Evolutionary conservation across 1,139 yeast species (phyloP).

Genomic region (Yamadazyma conglobata): DNA sequence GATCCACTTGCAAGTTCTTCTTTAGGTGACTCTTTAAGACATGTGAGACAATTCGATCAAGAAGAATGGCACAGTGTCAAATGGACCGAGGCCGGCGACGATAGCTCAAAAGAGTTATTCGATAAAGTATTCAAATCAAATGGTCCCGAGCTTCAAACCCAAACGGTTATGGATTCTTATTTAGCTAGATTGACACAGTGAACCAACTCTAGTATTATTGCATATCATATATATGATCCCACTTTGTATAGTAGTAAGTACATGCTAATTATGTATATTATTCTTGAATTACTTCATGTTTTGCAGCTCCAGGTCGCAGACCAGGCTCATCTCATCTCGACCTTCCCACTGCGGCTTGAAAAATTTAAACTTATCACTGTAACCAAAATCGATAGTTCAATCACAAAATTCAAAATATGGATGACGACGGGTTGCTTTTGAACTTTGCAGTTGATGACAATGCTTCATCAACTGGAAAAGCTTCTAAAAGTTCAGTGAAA

Average conservation of each 20-base stretch:
- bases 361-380: no score
- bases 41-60: conserved; percentile 72
- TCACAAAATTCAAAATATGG: conserved; percentile 12
- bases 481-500: conserved; percentile 23
- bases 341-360: conserved; percentile 8
- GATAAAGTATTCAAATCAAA: background rate
- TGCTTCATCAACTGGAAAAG: conserved; percentile 12
- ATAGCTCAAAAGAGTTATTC: conserved; percentile 11
- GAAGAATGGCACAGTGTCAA: conserved; percentile 52
- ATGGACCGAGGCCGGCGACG: conserved; percentile 47
- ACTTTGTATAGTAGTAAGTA: no score
- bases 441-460: conserved; percentile 51
- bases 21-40: conserved; percentile 77
- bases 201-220: no score
- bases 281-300: no score
- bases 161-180: conserved; percentile 8
- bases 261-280: no score
- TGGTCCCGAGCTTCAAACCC: conserved; percentile 1
- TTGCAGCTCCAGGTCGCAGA: no score
- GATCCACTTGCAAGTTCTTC: conserved; percentile 65
- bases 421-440: conserved; percentile 64
- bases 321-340: conserved; percentile 13
- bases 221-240: no score
- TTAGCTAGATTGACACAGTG: conserved; percentile 8
- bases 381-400: no score